phyloP scores from a whole-genome alignment of 352 stramenopile species.

The Saprolegnia diclina region DNA sequence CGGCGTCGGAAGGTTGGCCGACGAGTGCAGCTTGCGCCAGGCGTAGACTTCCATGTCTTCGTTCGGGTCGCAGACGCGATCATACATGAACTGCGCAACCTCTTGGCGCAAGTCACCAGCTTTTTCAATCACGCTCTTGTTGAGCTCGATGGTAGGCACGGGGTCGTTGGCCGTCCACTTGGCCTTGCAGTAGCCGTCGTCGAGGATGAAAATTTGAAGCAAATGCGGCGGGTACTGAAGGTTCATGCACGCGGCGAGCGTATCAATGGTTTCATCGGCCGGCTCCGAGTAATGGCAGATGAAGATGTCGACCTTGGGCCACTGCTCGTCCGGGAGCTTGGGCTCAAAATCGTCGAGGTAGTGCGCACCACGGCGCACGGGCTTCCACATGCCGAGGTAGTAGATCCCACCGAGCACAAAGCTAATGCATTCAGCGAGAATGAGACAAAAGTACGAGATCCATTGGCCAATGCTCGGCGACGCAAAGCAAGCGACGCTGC shows the following conservation, averaged over 20 bases:
- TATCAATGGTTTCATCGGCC: conserved; percentile 79
- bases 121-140: conserved; percentile 74
- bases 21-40: conserved; percentile 82
- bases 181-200: conserved; percentile 76
- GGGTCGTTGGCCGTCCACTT: conserved; percentile 79
- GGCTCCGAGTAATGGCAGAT: conserved; percentile 80
- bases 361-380: conserved; percentile 75
- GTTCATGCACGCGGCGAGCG: conserved; percentile 82
- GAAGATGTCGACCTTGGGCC: conserved; percentile 82
- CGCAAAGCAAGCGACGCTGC: conserved; percentile 71
- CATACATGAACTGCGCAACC: conserved; percentile 85
- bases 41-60: conserved; percentile 84
- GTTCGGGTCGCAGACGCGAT: conserved; percentile 78
- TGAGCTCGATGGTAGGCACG: conserved; percentile 49
- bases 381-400: conserved; percentile 87
- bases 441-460: conserved; percentile 73
- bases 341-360: conserved; percentile 86
- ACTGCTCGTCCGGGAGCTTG: conserved; percentile 70
- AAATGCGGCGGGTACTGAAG: conserved; percentile 83
- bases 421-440: conserved; percentile 56
- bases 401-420: conserved; percentile 69
- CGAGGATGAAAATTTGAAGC: conserved; percentile 78
- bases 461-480: conserved; percentile 65
- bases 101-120: conserved; percentile 73
- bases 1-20: conserved; percentile 63